Evolutionary conservation across 805 yeast genomes (phyloP), one percentile per base, ranked within the genome.

Genomic region (Candida yuanshanica): DNA sequence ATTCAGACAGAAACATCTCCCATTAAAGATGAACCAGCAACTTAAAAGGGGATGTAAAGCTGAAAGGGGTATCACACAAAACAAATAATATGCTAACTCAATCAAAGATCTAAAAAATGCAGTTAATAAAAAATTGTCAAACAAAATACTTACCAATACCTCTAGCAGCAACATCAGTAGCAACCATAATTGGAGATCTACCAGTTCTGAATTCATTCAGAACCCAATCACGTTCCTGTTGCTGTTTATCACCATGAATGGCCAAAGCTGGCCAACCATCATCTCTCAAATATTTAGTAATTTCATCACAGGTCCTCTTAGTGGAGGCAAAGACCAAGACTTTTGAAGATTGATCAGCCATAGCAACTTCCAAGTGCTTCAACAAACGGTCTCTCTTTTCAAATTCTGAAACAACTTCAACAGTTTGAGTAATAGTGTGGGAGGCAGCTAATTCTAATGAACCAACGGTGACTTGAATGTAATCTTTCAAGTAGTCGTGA

Each of bases 221-320:
- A 55, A 91, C 98, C 98, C 98, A 93, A 72, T 93, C 98, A 77
- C 99, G 90, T 71, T 93, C 98, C 64, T 81, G 77, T 74, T 93
- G 99, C 59, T 83, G 88, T 68, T 93, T 93, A 69, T 93, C 99
- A 74, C 99, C 99, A 65, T 93, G 99, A 60, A 93, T 87, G 59
- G 98, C 96, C 63, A 93, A 74, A 41, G 98, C 99, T 51, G 96
- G 96, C 95, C 95, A 93, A 45, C 99, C 99, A 60, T 91, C 98
- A 55, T 81, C 81, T 74, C 98, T 86, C 60, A 93, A 79, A 65
- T 79, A 87, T 52, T 79, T 75, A 35, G 99, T 93, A 55, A 91
- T 78, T 51, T 89, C 96, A 66, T 93, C 99, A 75, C 99, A 95
- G 50, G 84, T 84, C 75, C 97, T 88, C 77, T 93, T 93, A 38